phyloP scores from a whole-genome alignment of 2,329 filamentous ascomycete species.

The Paramyrothecium sp. region DNA sequence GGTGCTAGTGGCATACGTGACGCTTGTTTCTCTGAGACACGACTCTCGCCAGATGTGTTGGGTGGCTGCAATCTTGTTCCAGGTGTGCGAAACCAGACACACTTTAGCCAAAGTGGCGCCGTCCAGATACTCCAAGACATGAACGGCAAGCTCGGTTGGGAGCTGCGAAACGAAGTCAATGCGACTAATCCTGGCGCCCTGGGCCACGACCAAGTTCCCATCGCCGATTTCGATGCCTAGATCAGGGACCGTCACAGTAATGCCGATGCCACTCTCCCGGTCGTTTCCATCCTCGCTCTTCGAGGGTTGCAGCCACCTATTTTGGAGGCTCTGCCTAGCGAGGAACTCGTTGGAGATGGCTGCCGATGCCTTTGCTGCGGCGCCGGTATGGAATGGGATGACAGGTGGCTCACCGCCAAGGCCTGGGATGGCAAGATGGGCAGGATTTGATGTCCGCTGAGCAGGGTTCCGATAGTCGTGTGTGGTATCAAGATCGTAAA shows the following conservation, averaged over 20 bases:
- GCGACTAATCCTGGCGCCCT: slow-evolving; percentile 44
- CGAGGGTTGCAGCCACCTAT: slow-evolving; percentile 39
- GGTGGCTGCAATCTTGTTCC: slow-evolving; percentile 46
- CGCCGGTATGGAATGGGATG: slow-evolving; percentile 58
- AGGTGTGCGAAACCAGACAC: slow-evolving; percentile 48
- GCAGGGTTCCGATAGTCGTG: slow-evolving; percentile 12
- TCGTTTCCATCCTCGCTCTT: slow-evolving; percentile 50
- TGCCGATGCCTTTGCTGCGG: slow-evolving; percentile 60
- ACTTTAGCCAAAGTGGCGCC: slow-evolving; percentile 48
- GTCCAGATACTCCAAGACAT: slow-evolving; percentile 57
- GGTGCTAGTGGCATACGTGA: slow-evolving; percentile 56
- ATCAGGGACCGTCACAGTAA: slow-evolving; percentile 47
- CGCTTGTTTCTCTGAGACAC: slow-evolving; percentile 59
- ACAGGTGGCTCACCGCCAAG: slow-evolving; percentile 54
- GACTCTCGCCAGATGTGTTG: slow-evolving; percentile 64
- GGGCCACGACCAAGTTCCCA: slow-evolving; percentile 24
- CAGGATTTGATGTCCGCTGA: slow-evolving; percentile 26
- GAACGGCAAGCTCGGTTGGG: slow-evolving; percentile 58
- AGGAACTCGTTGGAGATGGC: slow-evolving; percentile 56
- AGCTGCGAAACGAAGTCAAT: slow-evolving; percentile 58
- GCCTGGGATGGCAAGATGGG: slow-evolving; percentile 43
- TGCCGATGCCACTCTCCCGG: slow-evolving; percentile 64
- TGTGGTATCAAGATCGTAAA: slow-evolving; percentile 38
- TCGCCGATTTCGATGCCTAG: slow-evolving; percentile 34
- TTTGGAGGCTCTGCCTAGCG: slow-evolving; percentile 32